Percentiles rank a stretch among this genome's conserved stretches.
These are phyloP conservation scores for Phytophthora foliorum DNA, from an alignment of 352 stramenopile genomes.

Conservation along the genomic window DNA sequence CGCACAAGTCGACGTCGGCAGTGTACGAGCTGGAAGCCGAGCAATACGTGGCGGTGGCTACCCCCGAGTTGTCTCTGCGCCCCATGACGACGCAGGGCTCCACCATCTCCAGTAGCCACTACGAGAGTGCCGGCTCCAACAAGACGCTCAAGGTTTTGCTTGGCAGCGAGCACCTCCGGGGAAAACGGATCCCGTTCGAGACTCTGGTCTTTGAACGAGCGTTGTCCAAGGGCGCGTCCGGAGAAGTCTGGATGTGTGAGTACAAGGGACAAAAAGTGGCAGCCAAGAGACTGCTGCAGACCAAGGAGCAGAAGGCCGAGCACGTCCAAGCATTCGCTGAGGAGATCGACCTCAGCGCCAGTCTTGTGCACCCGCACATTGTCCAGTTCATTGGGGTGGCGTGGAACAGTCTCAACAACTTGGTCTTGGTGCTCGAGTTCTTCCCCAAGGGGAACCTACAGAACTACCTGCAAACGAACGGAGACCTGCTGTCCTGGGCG, in stretches of 20 bases:
- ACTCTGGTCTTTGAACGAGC: constrained; percentile 24
- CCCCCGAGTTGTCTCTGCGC: constrained; percentile 10
- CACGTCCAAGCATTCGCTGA: constrained; percentile 47
- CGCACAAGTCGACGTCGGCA: constrained; percentile 2
- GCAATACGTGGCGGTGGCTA: constrained; percentile 15
- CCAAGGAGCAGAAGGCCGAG: constrained; percentile 38
- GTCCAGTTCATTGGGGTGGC: constrained; percentile 63
- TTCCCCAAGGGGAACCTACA: constrained; percentile 30
- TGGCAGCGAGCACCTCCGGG: constrained; percentile 20
- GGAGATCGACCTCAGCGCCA: constrained; percentile 67
- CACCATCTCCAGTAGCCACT: constrained; percentile 22
- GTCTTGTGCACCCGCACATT: constrained; percentile 62
- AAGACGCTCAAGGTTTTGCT: constrained; percentile 35
- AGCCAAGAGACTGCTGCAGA: constrained; percentile 51
- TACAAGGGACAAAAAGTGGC: constrained; percentile 54
- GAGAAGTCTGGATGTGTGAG: constrained; percentile 62
- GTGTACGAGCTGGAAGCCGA: constrained; percentile 3
- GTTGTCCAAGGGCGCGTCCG: constrained; percentile 44
- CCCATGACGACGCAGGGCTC: constrained; percentile 15
- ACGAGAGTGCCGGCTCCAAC: constrained; percentile 36
- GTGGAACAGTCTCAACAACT: constrained; percentile 53
- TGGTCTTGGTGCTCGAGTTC: constrained; percentile 51
- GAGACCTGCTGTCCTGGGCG: constrained; percentile 39
- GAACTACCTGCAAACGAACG: constrained; percentile 29
- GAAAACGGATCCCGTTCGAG: constrained; percentile 33